phyloP scores from a whole-genome alignment of 2,329 filamentous ascomycete species.

The Tothia fuscella region DNA sequence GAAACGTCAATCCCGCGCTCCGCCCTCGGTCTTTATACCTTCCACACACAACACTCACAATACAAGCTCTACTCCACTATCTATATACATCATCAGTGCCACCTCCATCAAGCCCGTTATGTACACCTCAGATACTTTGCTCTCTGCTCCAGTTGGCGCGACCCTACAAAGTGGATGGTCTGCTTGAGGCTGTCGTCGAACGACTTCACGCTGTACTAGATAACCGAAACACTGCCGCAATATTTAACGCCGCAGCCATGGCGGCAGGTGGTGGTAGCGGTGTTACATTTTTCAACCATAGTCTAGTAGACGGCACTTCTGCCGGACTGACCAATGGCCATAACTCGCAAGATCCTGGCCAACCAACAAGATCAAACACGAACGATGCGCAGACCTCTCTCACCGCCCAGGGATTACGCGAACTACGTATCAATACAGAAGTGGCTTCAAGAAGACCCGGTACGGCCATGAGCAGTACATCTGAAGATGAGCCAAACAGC shows the following conservation, averaged over 20 bases:
- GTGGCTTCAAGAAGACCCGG: slow-evolving; percentile 19
- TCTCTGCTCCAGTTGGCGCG: slow-evolving; percentile 86
- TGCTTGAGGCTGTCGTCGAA: slow-evolving; percentile 86
- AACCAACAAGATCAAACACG: too few relatives aligned
- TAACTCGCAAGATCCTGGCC: slow-evolving; percentile 19
- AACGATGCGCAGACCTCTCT: background rate
- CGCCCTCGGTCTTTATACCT: slow-evolving; percentile 82
- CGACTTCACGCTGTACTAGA: slow-evolving; percentile 81
- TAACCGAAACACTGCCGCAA: slow-evolving; percentile 84
- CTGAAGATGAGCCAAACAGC: slow-evolving; percentile 21
- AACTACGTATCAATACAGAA: slow-evolving; percentile 40
- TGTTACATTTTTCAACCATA: slow-evolving; percentile 48
- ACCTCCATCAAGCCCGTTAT: slow-evolving; percentile 60
- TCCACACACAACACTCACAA: slow-evolving; percentile 79
- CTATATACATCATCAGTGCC: slow-evolving; percentile 88
- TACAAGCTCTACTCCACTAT: slow-evolving; percentile 83
- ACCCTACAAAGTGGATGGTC: slow-evolving; percentile 84
- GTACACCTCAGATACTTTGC: slow-evolving; percentile 90
- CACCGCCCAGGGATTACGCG: slow-evolving; percentile 16
- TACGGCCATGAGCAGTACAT: slow-evolving; percentile 6
- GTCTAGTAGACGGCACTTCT: slow-evolving; percentile 7
- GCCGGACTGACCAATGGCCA: slow-evolving; percentile 19
- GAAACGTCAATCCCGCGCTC: slow-evolving; percentile 42
- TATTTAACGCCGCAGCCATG: slow-evolving; percentile 98
- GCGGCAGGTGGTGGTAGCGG: slow-evolving; percentile 84